These are phyloP conservation scores for Neoascochyta sp. DNA, from an alignment of 2,329 filamentous ascomycete genomes.

Conservation along the genomic window DNA sequence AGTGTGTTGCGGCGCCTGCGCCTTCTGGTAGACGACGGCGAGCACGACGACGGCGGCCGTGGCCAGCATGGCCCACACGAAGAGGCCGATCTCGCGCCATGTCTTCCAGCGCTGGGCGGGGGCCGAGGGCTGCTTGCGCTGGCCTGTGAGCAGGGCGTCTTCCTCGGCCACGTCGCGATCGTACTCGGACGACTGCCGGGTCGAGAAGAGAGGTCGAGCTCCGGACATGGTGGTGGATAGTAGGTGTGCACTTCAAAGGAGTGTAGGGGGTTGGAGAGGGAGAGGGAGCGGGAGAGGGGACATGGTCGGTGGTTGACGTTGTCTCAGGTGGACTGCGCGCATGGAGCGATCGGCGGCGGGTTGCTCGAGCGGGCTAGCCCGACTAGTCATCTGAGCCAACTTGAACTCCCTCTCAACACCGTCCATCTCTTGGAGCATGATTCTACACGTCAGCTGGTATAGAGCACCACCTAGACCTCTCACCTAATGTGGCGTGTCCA, in stretches of 20 bases:
- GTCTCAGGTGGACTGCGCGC: too few species aligned
- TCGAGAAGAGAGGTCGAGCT: conserved; percentile 53
- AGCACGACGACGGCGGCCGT: conserved; percentile 76
- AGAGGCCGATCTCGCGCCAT: conserved; percentile 72
- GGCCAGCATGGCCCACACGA: conserved; percentile 77
- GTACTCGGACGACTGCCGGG: conserved; percentile 54
- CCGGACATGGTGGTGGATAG: conserved; percentile 41
- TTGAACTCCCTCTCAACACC: too few species aligned
- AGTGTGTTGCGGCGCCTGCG: conserved; percentile 26
- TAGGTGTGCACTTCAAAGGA: not conserved
- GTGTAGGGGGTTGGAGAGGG: too few species aligned
- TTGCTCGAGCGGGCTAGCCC: too few species aligned
- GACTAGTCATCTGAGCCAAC: too few species aligned
- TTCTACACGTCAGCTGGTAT: too few species aligned
- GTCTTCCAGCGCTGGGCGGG: conserved; percentile 48
- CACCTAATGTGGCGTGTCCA: too few species aligned
- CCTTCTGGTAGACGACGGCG: conserved; percentile 72
- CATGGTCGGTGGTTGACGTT: too few species aligned
- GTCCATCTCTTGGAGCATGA: too few species aligned
- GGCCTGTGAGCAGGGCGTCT: conserved; percentile 59
- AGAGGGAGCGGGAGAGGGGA: too few species aligned
- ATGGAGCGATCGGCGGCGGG: too few species aligned
- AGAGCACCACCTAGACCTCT: too few species aligned
- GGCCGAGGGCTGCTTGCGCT: conserved; percentile 36
- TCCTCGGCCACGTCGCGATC: conserved; percentile 58